A percentile compares a stretch with the other conserved stretches of the same genome.
Evolutionary conservation across 495 filamentous ascomycete genomes (phyloP).

Genomic region (Aspergillus baeticus): DNA sequence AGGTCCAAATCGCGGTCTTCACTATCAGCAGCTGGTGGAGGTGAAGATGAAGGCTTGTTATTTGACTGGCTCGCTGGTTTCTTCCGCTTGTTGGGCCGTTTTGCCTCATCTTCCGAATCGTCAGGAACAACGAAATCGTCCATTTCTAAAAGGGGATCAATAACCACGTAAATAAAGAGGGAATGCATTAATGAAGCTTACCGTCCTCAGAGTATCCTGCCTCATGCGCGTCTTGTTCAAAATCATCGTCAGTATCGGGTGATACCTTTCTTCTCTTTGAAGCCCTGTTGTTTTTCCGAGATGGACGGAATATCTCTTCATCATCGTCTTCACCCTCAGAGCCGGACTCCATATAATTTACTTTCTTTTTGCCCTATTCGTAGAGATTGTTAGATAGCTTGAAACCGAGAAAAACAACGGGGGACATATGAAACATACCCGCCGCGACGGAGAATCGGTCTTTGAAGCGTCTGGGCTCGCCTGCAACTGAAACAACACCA

Average conservation of each 20-base stretch:
- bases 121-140: conserved; percentile 82
- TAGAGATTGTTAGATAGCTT: background rate
- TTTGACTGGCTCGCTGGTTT: conserved; percentile 49
- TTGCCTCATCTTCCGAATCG: conserved; percentile 74
- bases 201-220: conserved; percentile 59
- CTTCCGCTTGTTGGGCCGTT: conserved; percentile 70
- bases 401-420: background rate
- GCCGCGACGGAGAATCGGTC: conserved; percentile 44
- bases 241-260: conserved; percentile 66
- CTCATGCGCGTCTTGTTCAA: conserved; percentile 54
- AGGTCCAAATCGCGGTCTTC: conserved; percentile 51
- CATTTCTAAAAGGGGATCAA: conserved; percentile 56
- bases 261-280: conserved; percentile 54
- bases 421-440: conserved; percentile 29
- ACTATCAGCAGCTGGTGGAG: conserved; percentile 43
- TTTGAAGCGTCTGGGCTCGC: conserved; percentile 18
- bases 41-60: conserved; percentile 55
- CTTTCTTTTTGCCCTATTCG: conserved; percentile 42
- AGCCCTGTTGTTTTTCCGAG: conserved; percentile 33
- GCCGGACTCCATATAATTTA: conserved; percentile 50
- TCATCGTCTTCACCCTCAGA: conserved; percentile 57
- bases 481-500: conserved; percentile 2
- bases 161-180: background rate
- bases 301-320: conserved; percentile 47
- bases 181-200: conserved; percentile 38